These are phyloP conservation scores for Cladophialophora bantiana DNA, from an alignment of 2,329 filamentous ascomycete genomes.

Conservation along the genomic window DNA sequence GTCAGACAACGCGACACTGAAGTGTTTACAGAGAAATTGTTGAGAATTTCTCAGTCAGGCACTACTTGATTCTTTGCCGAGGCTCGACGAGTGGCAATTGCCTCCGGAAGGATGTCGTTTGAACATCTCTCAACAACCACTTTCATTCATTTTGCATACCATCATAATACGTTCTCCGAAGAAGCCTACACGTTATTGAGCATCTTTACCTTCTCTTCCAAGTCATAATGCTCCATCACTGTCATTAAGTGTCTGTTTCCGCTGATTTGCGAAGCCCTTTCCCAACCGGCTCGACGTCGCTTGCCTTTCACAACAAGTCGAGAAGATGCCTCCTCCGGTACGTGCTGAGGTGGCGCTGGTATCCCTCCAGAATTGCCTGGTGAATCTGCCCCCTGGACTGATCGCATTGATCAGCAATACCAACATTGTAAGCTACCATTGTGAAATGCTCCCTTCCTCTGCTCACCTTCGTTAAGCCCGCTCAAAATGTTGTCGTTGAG, in stretches of 20 bases:
- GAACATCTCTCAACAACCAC: neutral
- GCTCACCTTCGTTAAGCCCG: conserved; percentile 53
- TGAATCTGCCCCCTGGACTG: conserved; percentile 86
- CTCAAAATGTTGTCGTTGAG: conserved; percentile 96
- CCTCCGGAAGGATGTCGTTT: neutral
- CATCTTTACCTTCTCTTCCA: neutral
- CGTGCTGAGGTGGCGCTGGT: conserved; percentile 84
- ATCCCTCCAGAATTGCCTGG: conserved; percentile 90
- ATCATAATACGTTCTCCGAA: neutral
- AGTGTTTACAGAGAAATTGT: too few species aligned
- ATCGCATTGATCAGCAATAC: conserved; percentile 85
- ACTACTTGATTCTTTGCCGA: neutral
- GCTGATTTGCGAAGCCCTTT: neutral
- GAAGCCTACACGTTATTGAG: neutral
- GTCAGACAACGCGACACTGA: too few species aligned
- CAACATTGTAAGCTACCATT: conserved; percentile 73
- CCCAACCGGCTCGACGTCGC: neutral
- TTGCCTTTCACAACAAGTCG: neutral
- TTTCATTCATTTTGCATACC: neutral
- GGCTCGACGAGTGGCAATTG: conserved; percentile 14
- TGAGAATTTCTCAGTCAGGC: neutral
- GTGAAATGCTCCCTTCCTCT: conserved; percentile 15
- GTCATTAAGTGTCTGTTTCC: conserved; percentile 2
- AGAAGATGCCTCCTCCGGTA: conserved; percentile 55
- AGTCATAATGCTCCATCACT: neutral